Conservation (phyloP, 2,329 filamentous ascomycete species). For the Tolypocladium album region DNA sequence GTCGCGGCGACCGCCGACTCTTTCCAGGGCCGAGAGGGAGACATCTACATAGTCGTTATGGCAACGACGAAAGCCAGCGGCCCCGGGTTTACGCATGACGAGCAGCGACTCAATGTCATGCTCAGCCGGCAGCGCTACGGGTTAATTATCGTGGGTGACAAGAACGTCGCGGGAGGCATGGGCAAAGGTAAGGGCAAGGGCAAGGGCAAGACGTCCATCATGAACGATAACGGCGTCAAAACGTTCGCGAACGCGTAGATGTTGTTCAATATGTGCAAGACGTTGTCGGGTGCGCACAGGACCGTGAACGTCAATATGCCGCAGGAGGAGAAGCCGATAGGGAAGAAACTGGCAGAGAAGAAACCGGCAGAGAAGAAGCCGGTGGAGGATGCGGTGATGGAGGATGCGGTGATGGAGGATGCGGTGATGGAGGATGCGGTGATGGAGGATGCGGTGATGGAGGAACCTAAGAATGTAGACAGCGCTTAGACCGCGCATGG, state of each 20-base stretch:
- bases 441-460: not conserved
- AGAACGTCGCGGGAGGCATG: constrained; percentile 1
- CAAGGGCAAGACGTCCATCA: not conserved
- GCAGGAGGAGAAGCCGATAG: not conserved
- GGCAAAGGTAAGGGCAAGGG: not conserved
- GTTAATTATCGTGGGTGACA: constrained; percentile 10
- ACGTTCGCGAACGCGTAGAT: not conserved
- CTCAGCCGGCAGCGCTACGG: constrained; percentile 8
- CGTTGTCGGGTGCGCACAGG: not conserved
- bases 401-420: not conserved
- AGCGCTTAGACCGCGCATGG: too few relatives aligned
- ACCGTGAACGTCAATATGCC: not conserved
- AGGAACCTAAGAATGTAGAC: too few relatives aligned
- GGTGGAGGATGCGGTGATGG: not conserved
- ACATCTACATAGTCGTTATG: constrained; percentile 11
- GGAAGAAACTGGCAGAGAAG: not conserved
- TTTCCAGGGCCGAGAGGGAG: constrained; percentile 12
- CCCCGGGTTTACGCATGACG: constrained; percentile 6
- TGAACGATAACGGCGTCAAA: not conserved
- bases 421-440: not conserved
- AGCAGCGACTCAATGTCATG: constrained; percentile 8
- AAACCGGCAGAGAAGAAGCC: not conserved
- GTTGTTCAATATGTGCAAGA: not conserved
- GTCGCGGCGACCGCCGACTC: constrained; percentile 7
- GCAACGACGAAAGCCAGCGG: constrained; percentile 4